These are phyloP conservation scores for Candida coleopterorum DNA, from an alignment of 805 yeast genomes.

Conservation along the genomic window DNA sequence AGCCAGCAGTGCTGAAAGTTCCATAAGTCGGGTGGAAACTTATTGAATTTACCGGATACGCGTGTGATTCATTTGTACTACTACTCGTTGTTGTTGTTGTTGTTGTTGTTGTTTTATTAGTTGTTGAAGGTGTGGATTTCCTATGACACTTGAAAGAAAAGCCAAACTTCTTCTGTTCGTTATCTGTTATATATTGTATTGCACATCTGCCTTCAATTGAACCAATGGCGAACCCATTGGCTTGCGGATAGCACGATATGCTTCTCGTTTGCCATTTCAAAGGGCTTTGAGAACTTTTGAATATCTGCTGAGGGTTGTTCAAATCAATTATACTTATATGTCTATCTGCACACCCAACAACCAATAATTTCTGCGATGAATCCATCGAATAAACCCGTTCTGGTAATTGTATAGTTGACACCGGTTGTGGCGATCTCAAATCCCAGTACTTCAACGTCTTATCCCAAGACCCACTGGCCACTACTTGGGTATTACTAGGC, in stretches of 20 bases:
- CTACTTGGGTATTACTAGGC: conserved; percentile 72
- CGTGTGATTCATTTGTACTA: conserved; percentile 46
- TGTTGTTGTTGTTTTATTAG: conserved; percentile 20
- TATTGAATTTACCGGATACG: conserved; percentile 77
- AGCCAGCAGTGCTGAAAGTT: conserved; percentile 89
- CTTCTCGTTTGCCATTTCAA: conserved; percentile 86
- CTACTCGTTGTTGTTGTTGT: conserved; percentile 22
- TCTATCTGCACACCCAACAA: conserved; percentile 91
- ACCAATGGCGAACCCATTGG: conserved; percentile 89
- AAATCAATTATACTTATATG: conserved; percentile 74
- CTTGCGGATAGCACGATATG: conserved; percentile 81
- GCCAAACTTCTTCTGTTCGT: conserved; percentile 64
- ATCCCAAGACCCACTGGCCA: conserved; percentile 96
- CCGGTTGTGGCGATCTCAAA: conserved; percentile 75
- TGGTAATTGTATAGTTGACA: conserved; percentile 76
- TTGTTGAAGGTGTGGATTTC: conserved; percentile 39
- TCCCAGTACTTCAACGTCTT: conserved; percentile 95
- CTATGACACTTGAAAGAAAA: conserved; percentile 96
- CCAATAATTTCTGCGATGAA: conserved; percentile 70
- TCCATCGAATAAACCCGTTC: conserved; percentile 93
- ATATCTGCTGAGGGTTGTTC: conserved; percentile 76
- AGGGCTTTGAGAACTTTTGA: conserved; percentile 69
- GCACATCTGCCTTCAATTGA: conserved; percentile 96
- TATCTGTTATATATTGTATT: conserved; percentile 83
- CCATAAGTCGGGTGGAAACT: conserved; percentile 87